Evolutionary conservation across 2,329 filamentous ascomycete genomes (phyloP).

Genomic region (Torrubiellomyces zombiae): DNA sequence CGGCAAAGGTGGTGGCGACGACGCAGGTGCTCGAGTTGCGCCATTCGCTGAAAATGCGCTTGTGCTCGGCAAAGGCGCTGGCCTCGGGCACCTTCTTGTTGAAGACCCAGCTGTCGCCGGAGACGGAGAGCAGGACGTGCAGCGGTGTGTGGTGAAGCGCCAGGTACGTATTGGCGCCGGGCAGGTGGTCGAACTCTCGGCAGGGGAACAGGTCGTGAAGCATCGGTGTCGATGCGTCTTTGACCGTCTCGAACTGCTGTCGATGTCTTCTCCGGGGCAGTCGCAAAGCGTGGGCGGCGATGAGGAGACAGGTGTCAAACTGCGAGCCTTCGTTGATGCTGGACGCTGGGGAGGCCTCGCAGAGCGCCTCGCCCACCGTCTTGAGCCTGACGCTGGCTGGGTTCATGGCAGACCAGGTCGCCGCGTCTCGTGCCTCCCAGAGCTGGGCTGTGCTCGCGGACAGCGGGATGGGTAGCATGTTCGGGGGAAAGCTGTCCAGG

Average conservation of each 20-base stretch:
- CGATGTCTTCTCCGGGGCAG: conserved; percentile 17
- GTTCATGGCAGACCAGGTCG: conserved; percentile 27
- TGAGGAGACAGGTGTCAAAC: conserved; percentile 24
- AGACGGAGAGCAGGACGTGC: conserved; percentile 37
- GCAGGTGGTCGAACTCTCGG: conserved; percentile 26
- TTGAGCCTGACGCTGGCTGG: conserved; percentile 10
- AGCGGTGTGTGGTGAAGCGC: conserved; percentile 43
- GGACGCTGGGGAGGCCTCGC: conserved; percentile 19
- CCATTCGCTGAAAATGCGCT: conserved; percentile 29
- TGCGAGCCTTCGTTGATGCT: conserved; percentile 16
- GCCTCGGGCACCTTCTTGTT: conserved; percentile 31
- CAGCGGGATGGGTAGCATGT: conserved; percentile 27
- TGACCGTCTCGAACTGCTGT: conserved; percentile 11
- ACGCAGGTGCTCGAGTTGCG: conserved; percentile 25
- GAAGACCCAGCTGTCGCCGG: conserved; percentile 42
- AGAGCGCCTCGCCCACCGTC: conserved; percentile 12
- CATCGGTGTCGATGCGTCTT: conserved; percentile 9
- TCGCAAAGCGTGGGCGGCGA: conserved; percentile 20
- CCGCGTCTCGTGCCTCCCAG: conserved; percentile 30
- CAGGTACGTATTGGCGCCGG: conserved; percentile 35
- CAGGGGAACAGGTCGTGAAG: conserved; percentile 14
- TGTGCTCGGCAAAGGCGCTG: conserved; percentile 27
- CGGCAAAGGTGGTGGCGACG: conserved; percentile 31
- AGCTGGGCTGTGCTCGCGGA: conserved; percentile 24
- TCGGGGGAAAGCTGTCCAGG: conserved; percentile 18